A percentile compares a stretch with the other conserved stretches of the same genome.
Evolutionary conservation across 768 basidiomycete species (phyloP).

Genomic region (Leccinum sublutescens): DNA sequence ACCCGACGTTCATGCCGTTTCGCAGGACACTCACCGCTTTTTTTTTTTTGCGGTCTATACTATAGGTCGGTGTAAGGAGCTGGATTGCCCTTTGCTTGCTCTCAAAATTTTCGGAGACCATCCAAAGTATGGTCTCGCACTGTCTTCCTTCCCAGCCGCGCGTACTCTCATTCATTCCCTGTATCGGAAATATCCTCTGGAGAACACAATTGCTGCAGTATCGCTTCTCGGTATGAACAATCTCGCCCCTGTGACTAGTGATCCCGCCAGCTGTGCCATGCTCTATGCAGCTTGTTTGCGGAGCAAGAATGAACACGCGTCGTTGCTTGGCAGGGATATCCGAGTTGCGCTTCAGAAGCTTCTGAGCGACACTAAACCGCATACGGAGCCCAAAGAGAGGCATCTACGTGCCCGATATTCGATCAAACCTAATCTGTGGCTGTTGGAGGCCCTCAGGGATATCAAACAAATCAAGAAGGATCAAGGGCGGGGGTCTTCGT

Average conservation of each 20-base stretch:
- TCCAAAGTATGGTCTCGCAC: constrained; percentile 55
- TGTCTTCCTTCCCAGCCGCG: constrained; percentile 47
- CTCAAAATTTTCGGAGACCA: constrained; percentile 61
- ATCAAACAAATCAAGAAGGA: constrained; percentile 34
- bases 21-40: neutral
- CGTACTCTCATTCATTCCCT: constrained; percentile 59
- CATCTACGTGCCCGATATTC: constrained; percentile 24
- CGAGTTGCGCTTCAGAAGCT: constrained; percentile 41
- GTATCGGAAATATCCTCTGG: constrained; percentile 44
- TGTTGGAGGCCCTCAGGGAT: constrained; percentile 36
- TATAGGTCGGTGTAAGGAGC: constrained; percentile 61
- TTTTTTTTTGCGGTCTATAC: neutral
- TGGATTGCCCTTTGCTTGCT: constrained; percentile 54
- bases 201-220: constrained; percentile 47
- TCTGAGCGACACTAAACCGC: constrained; percentile 19
- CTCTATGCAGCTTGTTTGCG: constrained; percentile 55
- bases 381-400: constrained; percentile 19
- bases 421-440: constrained; percentile 38
- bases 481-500: constrained; percentile 28
- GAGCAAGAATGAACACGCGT: constrained; percentile 39
- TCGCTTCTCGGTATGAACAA: constrained; percentile 55
- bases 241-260: constrained; percentile 52
- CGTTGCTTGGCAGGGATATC: constrained; percentile 41
- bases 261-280: constrained; percentile 57
- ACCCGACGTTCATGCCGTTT: neutral